Evolutionary conservation across 768 basidiomycete species (phyloP).

Genomic region (Lactarius hatsudake): DNA sequence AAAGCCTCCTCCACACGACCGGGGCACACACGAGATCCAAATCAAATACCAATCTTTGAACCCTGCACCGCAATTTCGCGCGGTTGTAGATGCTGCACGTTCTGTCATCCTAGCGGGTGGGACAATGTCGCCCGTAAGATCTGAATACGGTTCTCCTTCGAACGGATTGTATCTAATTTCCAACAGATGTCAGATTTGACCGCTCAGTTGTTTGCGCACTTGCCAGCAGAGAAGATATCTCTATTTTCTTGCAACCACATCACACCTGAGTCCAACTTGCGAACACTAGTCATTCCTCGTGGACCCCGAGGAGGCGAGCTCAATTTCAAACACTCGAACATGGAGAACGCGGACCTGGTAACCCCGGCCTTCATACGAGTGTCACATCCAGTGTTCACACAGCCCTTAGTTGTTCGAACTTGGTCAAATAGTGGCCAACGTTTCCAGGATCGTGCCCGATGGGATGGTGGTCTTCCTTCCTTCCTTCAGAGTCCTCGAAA

Average conservation of each 20-base stretch:
- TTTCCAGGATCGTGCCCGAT: constrained; percentile 51
- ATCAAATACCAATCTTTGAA: constrained; percentile 92
- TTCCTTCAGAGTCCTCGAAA: constrained; percentile 79
- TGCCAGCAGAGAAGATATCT: constrained; percentile 59
- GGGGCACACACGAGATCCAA: constrained; percentile 42
- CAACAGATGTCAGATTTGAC: constrained; percentile 82
- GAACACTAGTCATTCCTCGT: constrained; percentile 66
- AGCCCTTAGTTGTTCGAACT: constrained; percentile 33
- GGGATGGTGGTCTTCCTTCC: constrained; percentile 77
- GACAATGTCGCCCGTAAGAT: constrained; percentile 92
- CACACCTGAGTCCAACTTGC: constrained; percentile 76
- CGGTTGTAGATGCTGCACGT: constrained; percentile 77
- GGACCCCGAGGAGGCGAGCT: constrained; percentile 74
- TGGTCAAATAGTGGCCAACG: constrained; percentile 77
- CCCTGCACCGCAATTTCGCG: constrained; percentile 80
- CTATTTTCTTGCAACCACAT: constrained; percentile 84
- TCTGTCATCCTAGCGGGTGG: constrained; percentile 92
- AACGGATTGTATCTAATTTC: constrained; percentile 6
- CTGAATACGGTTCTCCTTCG: constrained; percentile 15
- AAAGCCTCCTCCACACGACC: constrained; percentile 38
- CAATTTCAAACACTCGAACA: constrained; percentile 41
- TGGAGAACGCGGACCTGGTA: constrained; percentile 54
- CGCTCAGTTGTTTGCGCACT: constrained; percentile 70
- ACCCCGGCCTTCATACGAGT: neutral
- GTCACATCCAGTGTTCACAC: too few relatives aligned